Base-by-base conservation (phyloP, 2,329 filamentous ascomycete genomes). In the Neospermospora avenae region DNA sequence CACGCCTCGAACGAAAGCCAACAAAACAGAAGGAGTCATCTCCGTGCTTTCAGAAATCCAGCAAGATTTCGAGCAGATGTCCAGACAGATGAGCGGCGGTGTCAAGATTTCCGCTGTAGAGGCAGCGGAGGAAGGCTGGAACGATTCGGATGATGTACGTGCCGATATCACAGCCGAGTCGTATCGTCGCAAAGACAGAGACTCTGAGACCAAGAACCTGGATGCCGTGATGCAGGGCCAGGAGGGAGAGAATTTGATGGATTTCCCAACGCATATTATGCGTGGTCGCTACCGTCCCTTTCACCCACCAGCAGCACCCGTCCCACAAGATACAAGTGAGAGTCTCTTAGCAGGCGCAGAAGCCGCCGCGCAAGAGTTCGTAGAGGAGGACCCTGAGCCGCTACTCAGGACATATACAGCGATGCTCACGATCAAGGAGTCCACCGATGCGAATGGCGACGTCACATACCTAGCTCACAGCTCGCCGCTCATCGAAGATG, bases 231-330 rank as follows among this genome's bases (percentile, higher is more conserved):
- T 67, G 31, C 51, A 60, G 18, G 49, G 20, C 14, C 39, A 51
- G n/a, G 48, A 51, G 11, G 18, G 18, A 39, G 31, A 39, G 62
- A 68, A 24, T 78, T 82, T 49, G 69, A 74, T 90, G 63, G 84
- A 84, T 67, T 77, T 89, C 61, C 86, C 88, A 59, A 28, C 45
- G 25, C 84, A 90, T 73, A 77, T 87, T 69, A 84, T 89, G 76
- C 82, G 85, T 18, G 86, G 84, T 68, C 83, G 85, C 63, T 90
- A 93, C 70, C 77, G 87, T 49, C 93, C 93, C 6, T 98, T 96
- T 78, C 83, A 86, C 58, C 89, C 91, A 22, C 95, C 93, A n/a
- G 90, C 93, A 20, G 78, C 87, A 45, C 95, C 93, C 0, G 77
- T 85, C 62, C 84, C 90, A 77, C 85, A 74, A 73, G 68, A 73